A percentile compares a stretch with the other conserved stretches of the same genome.
Conservation (phyloP, 2,329 filamentous ascomycete species). For the Aspergillus novoparasiticus region DNA sequence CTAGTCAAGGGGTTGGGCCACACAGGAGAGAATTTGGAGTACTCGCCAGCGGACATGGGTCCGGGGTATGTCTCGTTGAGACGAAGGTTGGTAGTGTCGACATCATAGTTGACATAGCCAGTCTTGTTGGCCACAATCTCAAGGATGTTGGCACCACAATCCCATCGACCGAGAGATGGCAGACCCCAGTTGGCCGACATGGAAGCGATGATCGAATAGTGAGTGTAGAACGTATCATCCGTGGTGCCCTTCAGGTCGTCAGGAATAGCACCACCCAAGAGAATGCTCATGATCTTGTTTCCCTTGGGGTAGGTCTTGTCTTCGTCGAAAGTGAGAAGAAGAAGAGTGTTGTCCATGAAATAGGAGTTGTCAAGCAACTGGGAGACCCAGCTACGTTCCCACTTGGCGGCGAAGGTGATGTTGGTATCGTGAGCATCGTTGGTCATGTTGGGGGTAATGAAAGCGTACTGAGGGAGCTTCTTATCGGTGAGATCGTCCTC, state of each 20-base stretch:
- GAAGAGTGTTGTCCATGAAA: constrained; percentile 75
- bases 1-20: constrained; percentile 35
- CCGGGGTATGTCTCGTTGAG: constrained; percentile 61
- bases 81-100: constrained; percentile 47
- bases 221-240: constrained; percentile 71
- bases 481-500: constrained; percentile 65
- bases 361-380: constrained; percentile 69
- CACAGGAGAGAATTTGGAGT: constrained; percentile 30
- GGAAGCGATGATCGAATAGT: constrained; percentile 70
- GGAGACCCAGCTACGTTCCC: constrained; percentile 68
- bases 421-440: constrained; percentile 75
- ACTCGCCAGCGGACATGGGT: constrained; percentile 30
- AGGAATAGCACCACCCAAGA: constrained; percentile 75
- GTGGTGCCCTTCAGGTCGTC: constrained; percentile 64
- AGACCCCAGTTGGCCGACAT: constrained; percentile 71
- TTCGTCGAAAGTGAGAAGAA: constrained; percentile 80
- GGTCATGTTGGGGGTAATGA: constrained; percentile 56
- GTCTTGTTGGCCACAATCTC: constrained; percentile 62
- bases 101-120: constrained; percentile 52
- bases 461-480: constrained; percentile 69
- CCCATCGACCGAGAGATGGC: constrained; percentile 69
- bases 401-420: constrained; percentile 68
- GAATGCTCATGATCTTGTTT: constrained; percentile 71
- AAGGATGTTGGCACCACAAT: constrained; percentile 73
- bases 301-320: constrained; percentile 67